These are phyloP conservation scores for Omphalotus guepiniiformis DNA, from an alignment of 768 basidiomycete genomes.

Conservation along the genomic window DNA sequence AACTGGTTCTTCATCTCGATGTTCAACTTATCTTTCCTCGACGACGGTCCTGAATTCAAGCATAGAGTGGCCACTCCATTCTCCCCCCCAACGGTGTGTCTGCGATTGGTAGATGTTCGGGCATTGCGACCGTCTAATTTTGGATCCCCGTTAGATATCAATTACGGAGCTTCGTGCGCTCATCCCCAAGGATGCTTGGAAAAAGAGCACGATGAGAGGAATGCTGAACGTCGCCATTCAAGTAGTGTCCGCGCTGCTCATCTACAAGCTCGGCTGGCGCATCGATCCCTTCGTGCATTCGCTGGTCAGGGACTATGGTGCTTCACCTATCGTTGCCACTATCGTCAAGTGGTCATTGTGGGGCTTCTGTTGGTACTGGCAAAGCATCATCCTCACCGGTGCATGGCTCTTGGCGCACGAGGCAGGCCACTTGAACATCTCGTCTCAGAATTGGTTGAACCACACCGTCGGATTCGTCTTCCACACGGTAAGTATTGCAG, in stretches of 20 bases:
- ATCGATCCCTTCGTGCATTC: not conserved
- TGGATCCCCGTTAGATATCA: not conserved
- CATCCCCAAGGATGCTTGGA: not conserved
- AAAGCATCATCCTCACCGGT: conserved; percentile 6
- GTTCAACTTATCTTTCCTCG: no score
- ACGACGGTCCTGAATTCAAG: not conserved
- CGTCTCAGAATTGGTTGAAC: conserved; percentile 30
- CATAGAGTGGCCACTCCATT: not conserved
- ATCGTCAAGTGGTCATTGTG: conserved; percentile 2
- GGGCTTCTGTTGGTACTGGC: conserved; percentile 2
- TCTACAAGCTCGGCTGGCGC: not conserved
- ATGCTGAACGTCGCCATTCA: not conserved
- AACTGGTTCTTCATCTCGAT: no score
- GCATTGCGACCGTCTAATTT: not conserved
- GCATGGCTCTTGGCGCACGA: conserved; percentile 27
- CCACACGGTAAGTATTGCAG: conserved; percentile 33
- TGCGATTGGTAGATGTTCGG: not conserved
- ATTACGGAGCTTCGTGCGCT: not conserved
- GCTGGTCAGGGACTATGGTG: not conserved
- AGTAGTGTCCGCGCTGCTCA: not conserved
- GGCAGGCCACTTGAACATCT: conserved; percentile 41
- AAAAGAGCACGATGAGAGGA: not conserved
- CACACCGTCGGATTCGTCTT: conserved; percentile 45
- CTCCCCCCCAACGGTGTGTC: not conserved
- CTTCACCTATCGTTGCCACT: not conserved